These are phyloP conservation scores for Sanghuangporus weigelae DNA, from an alignment of 1,284 basidiomycete genomes.

Conservation along the genomic window DNA sequence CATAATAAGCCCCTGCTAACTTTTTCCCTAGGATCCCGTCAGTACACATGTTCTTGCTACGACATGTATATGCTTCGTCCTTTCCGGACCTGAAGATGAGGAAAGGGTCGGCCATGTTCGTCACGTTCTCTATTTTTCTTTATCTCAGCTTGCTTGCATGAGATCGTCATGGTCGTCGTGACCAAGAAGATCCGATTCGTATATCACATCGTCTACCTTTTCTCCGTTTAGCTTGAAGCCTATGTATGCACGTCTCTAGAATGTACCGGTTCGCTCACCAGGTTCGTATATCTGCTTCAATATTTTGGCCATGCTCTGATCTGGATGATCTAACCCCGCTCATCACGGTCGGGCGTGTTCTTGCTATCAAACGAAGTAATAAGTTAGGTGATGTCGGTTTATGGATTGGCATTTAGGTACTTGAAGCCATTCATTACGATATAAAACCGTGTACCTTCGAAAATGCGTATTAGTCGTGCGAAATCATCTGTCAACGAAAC, in stretches of 20 bases:
- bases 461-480: too few species aligned
- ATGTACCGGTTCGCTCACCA: slow-evolving; percentile 75
- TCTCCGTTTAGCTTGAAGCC: background rate
- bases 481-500: too few species aligned
- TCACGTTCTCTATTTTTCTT: slow-evolving; percentile 94
- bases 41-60: slow-evolving; percentile 88
- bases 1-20: background rate
- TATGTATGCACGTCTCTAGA: slow-evolving; percentile 29
- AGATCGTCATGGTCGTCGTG: slow-evolving; percentile 96
- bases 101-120: slow-evolving; percentile 75
- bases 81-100: slow-evolving; percentile 77
- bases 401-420: slow-evolving; percentile 76
- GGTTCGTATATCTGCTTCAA: slow-evolving; percentile 24
- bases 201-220: background rate
- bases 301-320: background rate
- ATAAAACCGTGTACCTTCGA: too few species aligned
- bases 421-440: too few species aligned
- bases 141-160: slow-evolving; percentile 83
- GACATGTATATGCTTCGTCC: slow-evolving; percentile 91
- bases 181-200: slow-evolving; percentile 79
- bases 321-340: slow-evolving; percentile 37
- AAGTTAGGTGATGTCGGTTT: slow-evolving; percentile 83
- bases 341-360: slow-evolving; percentile 76
- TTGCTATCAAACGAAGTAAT: slow-evolving; percentile 74
- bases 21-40: background rate